Evolutionary conservation across 2,329 filamentous ascomycete species (phyloP).

Genomic region (Xylaria sp.): DNA sequence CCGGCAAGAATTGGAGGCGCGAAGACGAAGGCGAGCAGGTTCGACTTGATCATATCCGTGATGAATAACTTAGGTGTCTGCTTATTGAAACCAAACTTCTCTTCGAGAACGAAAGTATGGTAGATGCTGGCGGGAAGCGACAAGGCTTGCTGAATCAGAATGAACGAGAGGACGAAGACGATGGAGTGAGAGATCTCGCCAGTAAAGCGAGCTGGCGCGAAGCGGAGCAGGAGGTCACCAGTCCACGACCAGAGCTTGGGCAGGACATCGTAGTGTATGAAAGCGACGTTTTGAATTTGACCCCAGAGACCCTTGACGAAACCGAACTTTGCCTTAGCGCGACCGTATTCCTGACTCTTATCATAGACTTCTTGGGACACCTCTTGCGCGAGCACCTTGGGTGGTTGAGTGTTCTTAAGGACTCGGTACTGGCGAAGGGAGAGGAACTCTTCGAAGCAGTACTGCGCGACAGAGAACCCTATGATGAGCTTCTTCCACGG

Average conservation of each 20-base stretch:
- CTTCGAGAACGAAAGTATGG: constrained; percentile 94
- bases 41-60: constrained; percentile 90
- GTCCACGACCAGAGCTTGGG: constrained; percentile 90
- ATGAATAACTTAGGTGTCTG: constrained; percentile 90
- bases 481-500: constrained; percentile 98
- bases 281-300: constrained; percentile 87
- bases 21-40: constrained; percentile 81
- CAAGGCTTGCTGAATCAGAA: constrained; percentile 81
- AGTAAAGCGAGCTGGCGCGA: constrained; percentile 80
- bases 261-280: constrained; percentile 90
- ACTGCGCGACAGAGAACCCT: constrained; percentile 93
- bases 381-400: constrained; percentile 87
- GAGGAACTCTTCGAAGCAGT: constrained; percentile 88
- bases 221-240: constrained; percentile 77
- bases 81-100: constrained; percentile 99
- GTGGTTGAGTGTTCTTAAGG: constrained; percentile 80
- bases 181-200: constrained; percentile 96
- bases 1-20: constrained; percentile 89
- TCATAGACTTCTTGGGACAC: constrained; percentile 91
- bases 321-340: constrained; percentile 92
- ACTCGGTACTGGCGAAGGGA: constrained; percentile 90
- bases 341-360: constrained; percentile 95
- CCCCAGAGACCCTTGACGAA: constrained; percentile 84
- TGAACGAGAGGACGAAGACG: constrained; percentile 89
- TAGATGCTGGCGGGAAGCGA: constrained; percentile 87